Conservation (phyloP, 1,284 basidiomycete species). For the Inonotus obliquus region DNA sequence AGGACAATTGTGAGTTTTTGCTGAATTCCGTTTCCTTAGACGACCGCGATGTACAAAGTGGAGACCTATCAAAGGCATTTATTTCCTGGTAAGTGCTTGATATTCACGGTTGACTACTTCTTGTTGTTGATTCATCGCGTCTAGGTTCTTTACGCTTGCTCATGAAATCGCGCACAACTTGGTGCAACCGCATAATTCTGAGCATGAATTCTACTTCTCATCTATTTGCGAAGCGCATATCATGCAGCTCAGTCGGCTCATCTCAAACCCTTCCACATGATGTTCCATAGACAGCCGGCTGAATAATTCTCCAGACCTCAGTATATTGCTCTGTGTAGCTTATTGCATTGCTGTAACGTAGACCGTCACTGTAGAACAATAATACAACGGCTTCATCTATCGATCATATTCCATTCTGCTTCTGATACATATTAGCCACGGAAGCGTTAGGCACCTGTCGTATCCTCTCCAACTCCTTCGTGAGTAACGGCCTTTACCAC, state of each 20-base stretch:
- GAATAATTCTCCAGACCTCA: too few species aligned
- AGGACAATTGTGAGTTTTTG: not conserved
- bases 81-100: conserved; percentile 62
- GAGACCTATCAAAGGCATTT: conserved; percentile 62
- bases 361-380: not conserved
- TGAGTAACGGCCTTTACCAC: not conserved
- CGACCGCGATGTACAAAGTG: conserved; percentile 59
- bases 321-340: not conserved
- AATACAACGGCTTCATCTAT: too few species aligned
- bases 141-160: conserved; percentile 85
- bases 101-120: not conserved
- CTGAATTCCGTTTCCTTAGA: conserved; percentile 41
- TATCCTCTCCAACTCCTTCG: not conserved
- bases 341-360: not conserved
- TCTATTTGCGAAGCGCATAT: conserved; percentile 75
- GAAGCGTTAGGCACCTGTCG: not conserved
- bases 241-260: conserved; percentile 2
- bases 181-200: conserved; percentile 72
- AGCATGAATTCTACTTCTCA: conserved; percentile 93
- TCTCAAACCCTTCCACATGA: not conserved
- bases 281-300: not conserved
- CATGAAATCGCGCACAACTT: conserved; percentile 91
- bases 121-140: not conserved
- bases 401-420: not conserved
- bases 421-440: not conserved